Base-by-base conservation (phyloP, 306 rosid species). In the Quercus rubra region DNA sequence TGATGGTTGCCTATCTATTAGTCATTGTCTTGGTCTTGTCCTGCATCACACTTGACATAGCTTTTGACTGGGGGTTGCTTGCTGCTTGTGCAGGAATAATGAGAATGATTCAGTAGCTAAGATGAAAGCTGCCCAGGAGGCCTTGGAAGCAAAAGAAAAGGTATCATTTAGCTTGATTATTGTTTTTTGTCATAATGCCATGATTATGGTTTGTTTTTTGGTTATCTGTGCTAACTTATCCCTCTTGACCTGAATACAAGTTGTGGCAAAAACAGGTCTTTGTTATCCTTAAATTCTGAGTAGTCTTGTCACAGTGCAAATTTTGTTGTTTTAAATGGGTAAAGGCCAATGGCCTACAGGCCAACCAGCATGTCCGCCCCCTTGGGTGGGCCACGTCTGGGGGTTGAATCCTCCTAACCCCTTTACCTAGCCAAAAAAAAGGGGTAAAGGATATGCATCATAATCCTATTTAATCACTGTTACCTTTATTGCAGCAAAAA, bases 51-150 rank as follows among this genome's bases (percentile, higher is more conserved):
- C 51, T 58, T 75, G 62, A 64, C 82, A 30, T 80, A 15, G 86
- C 77, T 82, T 86, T 75, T 87, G 63, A 87, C 69, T 68, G 49
- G 69, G 62, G 82, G 30, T 75, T 81, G 78, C 51, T 83, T 86
- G 49, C 82, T 87, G 68, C 85, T 82, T 84, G 78, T 55, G 80
- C 87, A 94, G 99, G 87, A 81, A 88, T 83, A 93, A 92, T 57
- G 99, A 90, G 74, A 58, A 79, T 86, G 99, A 92, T 84, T 84
- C 99, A 46, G 64, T 92, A 11, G 76, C 84, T 19, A 91, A 80
- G 85, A 95, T 92, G 99, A 86, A 85, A 91, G 97, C 93, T 82
- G 88, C 99, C 64, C 95, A 90, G 90, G 91, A 90, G 67, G 96
- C 98, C 64, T 78, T 95, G 76, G 92, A 90, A 85, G 92, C 83